These are phyloP conservation scores for Filobasidium uniguttulatum DNA, from an alignment of 1,284 basidiomycete genomes.

Conservation along the genomic window DNA sequence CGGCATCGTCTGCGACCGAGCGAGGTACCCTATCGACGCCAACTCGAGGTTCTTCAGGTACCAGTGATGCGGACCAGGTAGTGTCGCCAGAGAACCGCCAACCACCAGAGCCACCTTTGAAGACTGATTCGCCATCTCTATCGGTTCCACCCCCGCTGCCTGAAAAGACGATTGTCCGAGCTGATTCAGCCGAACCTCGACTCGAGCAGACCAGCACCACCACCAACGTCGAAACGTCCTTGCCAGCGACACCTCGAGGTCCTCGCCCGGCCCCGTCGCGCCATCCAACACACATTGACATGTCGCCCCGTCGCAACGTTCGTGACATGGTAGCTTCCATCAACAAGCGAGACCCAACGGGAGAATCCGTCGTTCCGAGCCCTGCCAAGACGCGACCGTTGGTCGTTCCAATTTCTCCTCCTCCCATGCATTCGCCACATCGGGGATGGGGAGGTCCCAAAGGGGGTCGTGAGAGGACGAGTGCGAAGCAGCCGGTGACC, in stretches of 20 bases:
- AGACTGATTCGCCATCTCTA: too few relatives aligned
- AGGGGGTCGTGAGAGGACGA: too few relatives aligned
- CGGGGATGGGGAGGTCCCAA: background rate
- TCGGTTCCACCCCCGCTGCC: too few relatives aligned
- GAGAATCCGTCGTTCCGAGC: background rate
- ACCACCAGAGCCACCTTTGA: too few relatives aligned
- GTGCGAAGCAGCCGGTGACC: background rate
- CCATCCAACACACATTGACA: background rate
- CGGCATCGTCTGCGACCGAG: background rate
- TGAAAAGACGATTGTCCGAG: too few relatives aligned
- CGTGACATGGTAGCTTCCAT: background rate
- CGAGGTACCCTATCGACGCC: background rate
- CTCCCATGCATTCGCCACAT: slow-evolving; percentile 1
- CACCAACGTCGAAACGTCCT: background rate
- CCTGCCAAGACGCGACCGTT: background rate
- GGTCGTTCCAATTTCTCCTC: background rate
- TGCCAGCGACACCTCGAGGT: background rate
- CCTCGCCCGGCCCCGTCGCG: background rate
- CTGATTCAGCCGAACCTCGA: too few relatives aligned
- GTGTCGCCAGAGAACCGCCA: too few relatives aligned
- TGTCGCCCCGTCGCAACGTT: background rate
- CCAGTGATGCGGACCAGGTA: background rate
- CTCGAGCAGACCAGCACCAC: background rate
- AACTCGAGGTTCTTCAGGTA: background rate
- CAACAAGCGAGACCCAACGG: background rate